Evolutionary conservation across 1,284 basidiomycete species (phyloP).

Genomic region (Rhodotorula sp.): DNA sequence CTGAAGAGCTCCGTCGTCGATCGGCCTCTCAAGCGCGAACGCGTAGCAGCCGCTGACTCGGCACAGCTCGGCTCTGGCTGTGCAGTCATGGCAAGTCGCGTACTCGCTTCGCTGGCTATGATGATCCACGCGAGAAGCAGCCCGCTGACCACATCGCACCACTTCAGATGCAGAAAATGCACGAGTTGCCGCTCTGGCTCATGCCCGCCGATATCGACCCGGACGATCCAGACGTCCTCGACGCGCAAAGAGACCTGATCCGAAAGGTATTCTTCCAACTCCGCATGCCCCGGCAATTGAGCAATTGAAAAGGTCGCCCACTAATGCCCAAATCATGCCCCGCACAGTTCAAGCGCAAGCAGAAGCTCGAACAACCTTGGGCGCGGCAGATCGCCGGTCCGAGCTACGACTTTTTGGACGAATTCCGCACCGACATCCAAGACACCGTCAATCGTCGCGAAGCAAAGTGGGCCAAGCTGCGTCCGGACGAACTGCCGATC

Average conservation of each 20-base stretch:
- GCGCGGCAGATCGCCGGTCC: slow-evolving; percentile 22
- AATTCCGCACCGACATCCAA: slow-evolving; percentile 14
- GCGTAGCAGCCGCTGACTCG: too few relatives aligned
- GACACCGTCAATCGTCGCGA: slow-evolving; percentile 10
- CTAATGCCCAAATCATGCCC: too few relatives aligned
- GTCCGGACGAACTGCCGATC: neutral
- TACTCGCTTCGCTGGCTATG: neutral
- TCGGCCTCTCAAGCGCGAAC: too few relatives aligned
- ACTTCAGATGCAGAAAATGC: neutral
- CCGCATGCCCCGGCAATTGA: too few relatives aligned
- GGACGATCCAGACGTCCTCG: neutral
- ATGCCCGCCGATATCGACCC: neutral
- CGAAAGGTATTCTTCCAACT: neutral
- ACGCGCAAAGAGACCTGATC: neutral
- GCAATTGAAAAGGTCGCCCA: too few relatives aligned
- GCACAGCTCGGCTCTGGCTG: too few relatives aligned
- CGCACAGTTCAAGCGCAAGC: slow-evolving; percentile 13
- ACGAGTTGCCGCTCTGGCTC: neutral
- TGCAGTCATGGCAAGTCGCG: too few relatives aligned
- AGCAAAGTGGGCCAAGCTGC: neutral
- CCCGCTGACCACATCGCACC: neutral
- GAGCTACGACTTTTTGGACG: slow-evolving; percentile 15
- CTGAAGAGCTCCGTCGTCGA: too few relatives aligned
- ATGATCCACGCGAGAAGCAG: neutral
- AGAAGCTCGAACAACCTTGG: slow-evolving; percentile 1